These are phyloP conservation scores for Chondrus crispus DNA, from an alignment of 23 red algal genomes.

Conservation along the genomic window DNA sequence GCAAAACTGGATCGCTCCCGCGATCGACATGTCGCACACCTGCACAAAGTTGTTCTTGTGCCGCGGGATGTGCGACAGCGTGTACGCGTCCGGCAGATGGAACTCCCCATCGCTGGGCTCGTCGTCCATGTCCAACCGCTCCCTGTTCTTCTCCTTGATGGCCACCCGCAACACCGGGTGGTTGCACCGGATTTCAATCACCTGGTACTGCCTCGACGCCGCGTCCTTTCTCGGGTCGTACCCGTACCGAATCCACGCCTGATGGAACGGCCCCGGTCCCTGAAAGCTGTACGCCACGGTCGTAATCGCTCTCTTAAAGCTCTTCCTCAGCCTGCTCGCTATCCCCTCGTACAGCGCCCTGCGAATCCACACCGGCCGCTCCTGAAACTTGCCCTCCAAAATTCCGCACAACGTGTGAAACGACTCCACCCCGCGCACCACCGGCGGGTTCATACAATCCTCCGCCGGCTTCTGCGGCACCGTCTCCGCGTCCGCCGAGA, in stretches of 20 bases:
- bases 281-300: conserved; percentile 39
- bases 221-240: conserved; percentile 31
- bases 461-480: not conserved
- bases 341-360: conserved; percentile 22
- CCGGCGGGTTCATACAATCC: not conserved
- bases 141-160: not conserved
- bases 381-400: not conserved
- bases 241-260: conserved; percentile 47
- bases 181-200: not conserved
- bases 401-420: not conserved
- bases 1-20: conserved; percentile 10
- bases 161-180: not conserved
- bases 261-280: conserved; percentile 32
- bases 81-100: not conserved
- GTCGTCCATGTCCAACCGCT: not conserved
- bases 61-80: conserved; percentile 8
- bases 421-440: not conserved
- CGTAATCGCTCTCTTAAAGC: conserved; percentile 30
- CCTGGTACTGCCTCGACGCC: conserved; percentile 2
- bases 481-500: not conserved
- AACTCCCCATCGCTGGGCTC: not conserved
- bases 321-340: not conserved
- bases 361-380: conserved; percentile 36
- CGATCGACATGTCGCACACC: conserved; percentile 26
- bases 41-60: conserved; percentile 49